Base-by-base conservation (phyloP, 495 filamentous ascomycete species). In the Bombardia bombarda region DNA sequence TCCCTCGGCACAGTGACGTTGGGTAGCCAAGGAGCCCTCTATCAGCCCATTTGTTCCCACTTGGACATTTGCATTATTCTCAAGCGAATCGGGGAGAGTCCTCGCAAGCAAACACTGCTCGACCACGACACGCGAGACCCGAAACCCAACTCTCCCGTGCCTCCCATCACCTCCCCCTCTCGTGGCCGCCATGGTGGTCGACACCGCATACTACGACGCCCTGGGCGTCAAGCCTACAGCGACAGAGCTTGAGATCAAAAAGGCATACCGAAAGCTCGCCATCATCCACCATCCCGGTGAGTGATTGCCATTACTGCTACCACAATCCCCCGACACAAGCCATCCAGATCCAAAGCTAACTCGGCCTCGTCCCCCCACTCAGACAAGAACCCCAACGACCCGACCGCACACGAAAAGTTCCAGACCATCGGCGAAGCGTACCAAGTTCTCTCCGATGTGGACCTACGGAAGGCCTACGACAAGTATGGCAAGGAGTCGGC, bases 361-460 rank as follows among this genome's bases (percentile, higher is more conserved):
- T 51, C 40, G 51, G 45, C 20, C 25, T 36, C 36, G 23, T 13
- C 26, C 19, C 33, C 23, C n/a, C 24, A 14, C 23, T n/a, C 45
- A 90, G 92, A 99, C 66, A 99, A 99, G 71, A 99, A 99, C 62
- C 92, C 93, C 40, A 87, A 87, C 45, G 93, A 99, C 56, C 89
- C 90, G 39, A 87, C 82, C n/a, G 92, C 92, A 19, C 85, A 94
- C 65, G 81, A 78, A 45, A 86, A 84, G 49, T 99, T 99, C 66
- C 92, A 99, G 68, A 79, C 77, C 20, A 94, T 97, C 52, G 90
- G 92, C 43, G 93, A 97, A 67, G 92, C 92, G 32, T 99, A 99
- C 62, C 92, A 99, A 69, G 90, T 99, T 32, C 78, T 99, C 42
- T 90, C 84, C 55, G 83, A 94, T 58, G 66, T 80, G 40, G 83